Evolutionary conservation across 2,329 filamentous ascomycete species (phyloP).

Genomic region (Epichloe elymi): DNA sequence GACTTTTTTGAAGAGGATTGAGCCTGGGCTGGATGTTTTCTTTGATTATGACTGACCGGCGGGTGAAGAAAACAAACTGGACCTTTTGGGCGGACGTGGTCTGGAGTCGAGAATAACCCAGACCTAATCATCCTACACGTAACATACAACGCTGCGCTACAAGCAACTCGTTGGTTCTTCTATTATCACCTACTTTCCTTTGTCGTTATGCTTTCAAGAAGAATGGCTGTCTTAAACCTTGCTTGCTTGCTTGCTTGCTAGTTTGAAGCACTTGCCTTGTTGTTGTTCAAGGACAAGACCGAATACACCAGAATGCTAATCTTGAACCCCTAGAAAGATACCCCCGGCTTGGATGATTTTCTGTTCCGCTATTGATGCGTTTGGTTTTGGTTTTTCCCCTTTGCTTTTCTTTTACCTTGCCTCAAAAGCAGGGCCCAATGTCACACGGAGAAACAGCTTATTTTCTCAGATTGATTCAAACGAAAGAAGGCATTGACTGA

Average conservation of each 20-base stretch:
- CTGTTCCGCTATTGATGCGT: not conserved
- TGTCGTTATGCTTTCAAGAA: not conserved
- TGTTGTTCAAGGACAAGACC: not conserved
- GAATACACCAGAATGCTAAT: slow-evolving; percentile 18
- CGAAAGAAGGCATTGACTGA: not conserved
- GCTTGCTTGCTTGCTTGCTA: not conserved
- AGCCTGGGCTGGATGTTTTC: slow-evolving; percentile 1
- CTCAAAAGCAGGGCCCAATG: not conserved
- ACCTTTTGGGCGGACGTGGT: too few relatives aligned
- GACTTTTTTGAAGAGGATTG: slow-evolving; percentile 43
- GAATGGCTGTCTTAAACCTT: slow-evolving; percentile 1
- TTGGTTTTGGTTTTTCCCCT: slow-evolving; percentile 4
- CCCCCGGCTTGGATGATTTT: slow-evolving; percentile 19
- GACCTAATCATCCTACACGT: not conserved
- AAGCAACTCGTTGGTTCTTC: not conserved
- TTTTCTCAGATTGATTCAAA: not conserved
- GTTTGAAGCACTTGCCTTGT: not conserved
- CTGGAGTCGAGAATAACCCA: too few relatives aligned
- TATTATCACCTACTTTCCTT: not conserved
- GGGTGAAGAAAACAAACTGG: not conserved
- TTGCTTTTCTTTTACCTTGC: slow-evolving; percentile 3
- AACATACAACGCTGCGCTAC: not conserved
- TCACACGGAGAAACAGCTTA: not conserved
- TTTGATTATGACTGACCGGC: not conserved
- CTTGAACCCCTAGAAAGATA: slow-evolving; percentile 24